Base-by-base conservation (phyloP, 768 basidiomycete genomes). In the Auriculariales sp. region DNA sequence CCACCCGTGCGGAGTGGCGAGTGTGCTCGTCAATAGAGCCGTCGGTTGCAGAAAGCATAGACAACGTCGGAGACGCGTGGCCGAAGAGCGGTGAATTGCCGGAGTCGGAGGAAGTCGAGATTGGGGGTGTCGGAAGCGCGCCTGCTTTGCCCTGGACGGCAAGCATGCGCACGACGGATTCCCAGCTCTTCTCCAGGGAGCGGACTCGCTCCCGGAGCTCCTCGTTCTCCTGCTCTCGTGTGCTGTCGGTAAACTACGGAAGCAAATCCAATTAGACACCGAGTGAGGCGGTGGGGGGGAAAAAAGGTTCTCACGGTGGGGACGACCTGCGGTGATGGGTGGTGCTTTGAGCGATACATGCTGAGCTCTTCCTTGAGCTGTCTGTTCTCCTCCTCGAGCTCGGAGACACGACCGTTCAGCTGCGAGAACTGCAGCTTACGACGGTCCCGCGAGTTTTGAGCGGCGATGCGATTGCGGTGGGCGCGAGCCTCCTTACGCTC, bases 1-100 rank as follows among this genome's bases (percentile, higher is more conserved):
- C 88, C 88, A 91, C 83, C n/a, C 88, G 88, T 91, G 88, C 88
- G 83, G 84, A 82, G 81, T 91, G 88, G 88, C 88, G 79, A 91
- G 88, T 84, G 80, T 83, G 67, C 62, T 81, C 72, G 62, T 64
- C 51, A 42, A 62, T 64, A 49, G 68, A 60, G 24, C 45, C 19
- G 28, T 31, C 50, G n/a, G n/a, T n/a, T 22, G 28, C 29, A 10
- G 51, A 51, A 27, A 69, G 58, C 22, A 66, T 60, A 24, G 65
- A 58, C 22, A 62, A 57, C 59, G 55, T 63, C 52, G 57, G 47
- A 29, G 67, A 66, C 17, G 57, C 49, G 50, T 61, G 54, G 33
- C 69, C 54, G 25, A 65, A 61, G 47, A 64, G 54, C 30, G 70
- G 66, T 15, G 69, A 69, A 46, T 63, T 57, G 50, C 71, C 63